Conservation (phyloP, 83 land plant species). For the Picea abies region DNA sequence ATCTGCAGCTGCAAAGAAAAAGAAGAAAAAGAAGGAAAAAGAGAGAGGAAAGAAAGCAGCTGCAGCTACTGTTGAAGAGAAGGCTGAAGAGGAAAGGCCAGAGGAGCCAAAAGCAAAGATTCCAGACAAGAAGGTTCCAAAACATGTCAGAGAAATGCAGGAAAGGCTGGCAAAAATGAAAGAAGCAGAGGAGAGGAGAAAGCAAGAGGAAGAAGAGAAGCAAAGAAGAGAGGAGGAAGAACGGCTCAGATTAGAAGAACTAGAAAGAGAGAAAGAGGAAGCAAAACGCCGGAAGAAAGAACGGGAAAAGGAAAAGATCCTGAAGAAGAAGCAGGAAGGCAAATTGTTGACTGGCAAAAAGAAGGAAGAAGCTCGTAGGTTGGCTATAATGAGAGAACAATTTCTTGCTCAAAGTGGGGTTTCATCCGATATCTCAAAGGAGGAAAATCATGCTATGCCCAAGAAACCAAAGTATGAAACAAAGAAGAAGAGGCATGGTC, state of each 20-base stretch:
- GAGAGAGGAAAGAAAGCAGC: constrained; percentile 84
- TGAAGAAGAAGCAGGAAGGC: constrained; percentile 86
- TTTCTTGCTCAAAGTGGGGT: constrained; percentile 52
- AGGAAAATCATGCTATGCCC: constrained; percentile 33
- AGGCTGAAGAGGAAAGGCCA: constrained; percentile 27
- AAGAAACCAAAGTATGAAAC: constrained; percentile 79
- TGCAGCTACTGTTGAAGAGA: constrained; percentile 36
- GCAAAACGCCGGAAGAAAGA: constrained; percentile 84
- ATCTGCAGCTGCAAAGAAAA: constrained; percentile 93
- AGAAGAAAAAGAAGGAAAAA: constrained; percentile 95
- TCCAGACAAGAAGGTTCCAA: constrained; percentile 82
- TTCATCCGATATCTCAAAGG: constrained; percentile 21
- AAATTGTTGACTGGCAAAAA: constrained; percentile 82
- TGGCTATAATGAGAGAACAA: constrained; percentile 82
- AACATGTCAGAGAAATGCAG: constrained; percentile 97
- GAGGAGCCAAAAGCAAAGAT: constrained; percentile 55
- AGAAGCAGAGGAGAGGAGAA: constrained; percentile 85
- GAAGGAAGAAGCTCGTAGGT: constrained; percentile 73
- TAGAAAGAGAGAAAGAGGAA: constrained; percentile 87
- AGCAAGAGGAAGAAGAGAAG: constrained; percentile 91
- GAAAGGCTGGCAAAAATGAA: constrained; percentile 84
- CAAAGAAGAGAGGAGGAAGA: constrained; percentile 93
- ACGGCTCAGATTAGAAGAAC: constrained; percentile 72
- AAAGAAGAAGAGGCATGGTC: constrained; percentile 62
- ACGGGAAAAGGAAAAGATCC: constrained; percentile 89